phyloP scores from a whole-genome alignment of 306 rosid species.

The Pyrus bretschneideri region DNA sequence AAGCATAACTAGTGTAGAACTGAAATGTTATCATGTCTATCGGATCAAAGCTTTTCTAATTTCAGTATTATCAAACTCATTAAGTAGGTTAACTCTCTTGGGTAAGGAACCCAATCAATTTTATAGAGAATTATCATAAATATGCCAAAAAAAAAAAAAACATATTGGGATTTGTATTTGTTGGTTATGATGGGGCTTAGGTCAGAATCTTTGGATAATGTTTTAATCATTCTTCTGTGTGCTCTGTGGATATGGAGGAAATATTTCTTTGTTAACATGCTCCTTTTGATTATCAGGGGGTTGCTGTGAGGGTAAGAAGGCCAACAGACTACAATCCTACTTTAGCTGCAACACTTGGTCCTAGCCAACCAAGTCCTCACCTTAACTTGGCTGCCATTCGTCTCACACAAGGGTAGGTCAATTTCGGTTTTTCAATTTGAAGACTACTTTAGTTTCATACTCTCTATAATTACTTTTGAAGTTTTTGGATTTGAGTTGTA shows the following conservation, averaged over 20 bases:
- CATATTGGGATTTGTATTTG: neutral
- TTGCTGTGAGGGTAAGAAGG: conserved; percentile 80
- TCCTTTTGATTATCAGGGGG: conserved; percentile 49
- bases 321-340: conserved; percentile 10
- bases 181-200: neutral
- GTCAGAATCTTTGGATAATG: neutral
- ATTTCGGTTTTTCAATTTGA: neutral
- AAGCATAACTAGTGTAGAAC: neutral
- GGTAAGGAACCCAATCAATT: neutral
- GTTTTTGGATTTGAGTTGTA: neutral
- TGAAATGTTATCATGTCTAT: neutral
- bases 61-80: neutral
- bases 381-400: conserved; percentile 72
- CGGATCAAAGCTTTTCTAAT: neutral
- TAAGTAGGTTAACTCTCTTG: neutral
- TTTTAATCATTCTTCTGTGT: neutral
- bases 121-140: neutral
- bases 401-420: conserved; percentile 51
- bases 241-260: neutral
- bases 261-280: neutral
- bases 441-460: neutral
- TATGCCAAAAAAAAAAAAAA: neutral
- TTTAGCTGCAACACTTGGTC: conserved; percentile 74
- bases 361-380: conserved; percentile 68
- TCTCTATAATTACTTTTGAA: neutral